A percentile compares a stretch with the other conserved stretches of the same genome.
Evolutionary conservation across 352 stramenopile genomes (phyloP).

Genomic region (Phytophthora chlamydospora): DNA sequence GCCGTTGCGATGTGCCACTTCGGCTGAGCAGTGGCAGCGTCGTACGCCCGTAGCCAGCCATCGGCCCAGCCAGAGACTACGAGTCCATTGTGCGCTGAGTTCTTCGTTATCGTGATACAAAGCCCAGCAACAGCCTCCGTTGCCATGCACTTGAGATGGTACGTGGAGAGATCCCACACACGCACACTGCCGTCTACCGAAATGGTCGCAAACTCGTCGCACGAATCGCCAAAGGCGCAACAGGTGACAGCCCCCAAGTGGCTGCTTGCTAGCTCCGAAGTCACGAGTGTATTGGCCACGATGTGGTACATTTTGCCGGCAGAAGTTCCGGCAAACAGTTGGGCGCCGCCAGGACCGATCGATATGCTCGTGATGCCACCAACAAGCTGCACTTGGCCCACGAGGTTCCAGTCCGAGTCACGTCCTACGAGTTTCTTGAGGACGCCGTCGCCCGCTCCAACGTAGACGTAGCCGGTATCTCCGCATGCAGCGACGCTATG

Average conservation of each 20-base stretch:
- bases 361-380: constrained; percentile 83
- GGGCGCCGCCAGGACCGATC: constrained; percentile 51
- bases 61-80: constrained; percentile 78
- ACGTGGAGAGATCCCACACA: constrained; percentile 74
- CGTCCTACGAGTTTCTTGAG: constrained; percentile 84
- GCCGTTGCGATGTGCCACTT: constrained; percentile 90
- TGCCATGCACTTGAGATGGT: constrained; percentile 70
- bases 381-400: constrained; percentile 83
- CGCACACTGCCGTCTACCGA: constrained; percentile 71
- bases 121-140: constrained; percentile 61
- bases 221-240: constrained; percentile 64
- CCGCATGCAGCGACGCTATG: constrained; percentile 77
- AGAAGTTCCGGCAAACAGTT: constrained; percentile 73
- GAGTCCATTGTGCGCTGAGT: constrained; percentile 17
- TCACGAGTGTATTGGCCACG: constrained; percentile 50
- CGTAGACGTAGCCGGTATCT: constrained; percentile 71
- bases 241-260: constrained; percentile 68
- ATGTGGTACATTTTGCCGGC: constrained; percentile 81
- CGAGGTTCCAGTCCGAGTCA: constrained; percentile 83
- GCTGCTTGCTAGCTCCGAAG: constrained; percentile 63
- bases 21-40: constrained; percentile 48
- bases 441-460: constrained; percentile 85
- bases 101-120: constrained; percentile 49
- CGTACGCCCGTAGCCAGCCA: constrained; percentile 75
- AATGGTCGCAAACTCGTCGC: constrained; percentile 75